phyloP scores from a whole-genome alignment of 164 flowering plant species.

The Chimonanthus salicifolius region DNA sequence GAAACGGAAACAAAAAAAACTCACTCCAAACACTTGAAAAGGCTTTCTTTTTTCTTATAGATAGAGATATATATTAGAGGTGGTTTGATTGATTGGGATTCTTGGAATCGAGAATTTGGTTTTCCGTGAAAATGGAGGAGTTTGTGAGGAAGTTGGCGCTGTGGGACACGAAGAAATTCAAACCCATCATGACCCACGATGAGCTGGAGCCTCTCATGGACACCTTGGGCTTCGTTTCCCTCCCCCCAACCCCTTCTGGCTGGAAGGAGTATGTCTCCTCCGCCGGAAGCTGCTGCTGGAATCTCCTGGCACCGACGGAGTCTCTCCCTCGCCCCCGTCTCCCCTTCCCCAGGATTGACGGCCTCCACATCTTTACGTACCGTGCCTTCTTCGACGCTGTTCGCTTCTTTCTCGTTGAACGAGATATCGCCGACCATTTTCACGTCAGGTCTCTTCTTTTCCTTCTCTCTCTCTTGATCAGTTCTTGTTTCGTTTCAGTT shows the following conservation, averaged over 20 bases:
- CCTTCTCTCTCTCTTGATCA: no score
- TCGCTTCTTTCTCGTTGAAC: slow-evolving; percentile 34
- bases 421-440: slow-evolving; percentile 47
- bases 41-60: no score
- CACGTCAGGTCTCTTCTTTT: slow-evolving; percentile 39
- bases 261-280: slow-evolving; percentile 46
- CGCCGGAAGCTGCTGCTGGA: slow-evolving; percentile 1
- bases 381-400: slow-evolving; percentile 58
- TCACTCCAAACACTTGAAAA: no score
- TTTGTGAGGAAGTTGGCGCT: slow-evolving; percentile 50
- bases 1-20: no score
- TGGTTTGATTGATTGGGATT: no score
- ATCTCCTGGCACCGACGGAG: slow-evolving; percentile 4
- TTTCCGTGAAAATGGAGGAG: slow-evolving; percentile 33
- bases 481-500: no score
- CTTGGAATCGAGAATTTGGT: background rate
- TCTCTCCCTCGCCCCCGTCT: slow-evolving; percentile 36
- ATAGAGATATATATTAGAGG: no score
- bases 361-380: slow-evolving; percentile 51
- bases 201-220: slow-evolving; percentile 65
- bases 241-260: background rate
- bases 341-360: slow-evolving; percentile 62
- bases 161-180: slow-evolving; percentile 55
- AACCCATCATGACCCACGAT: slow-evolving; percentile 58
- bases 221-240: slow-evolving; percentile 42